Evolutionary conservation across 306 rosid genomes (phyloP).

Genomic region (Astragalus glycyphyllos): DNA sequence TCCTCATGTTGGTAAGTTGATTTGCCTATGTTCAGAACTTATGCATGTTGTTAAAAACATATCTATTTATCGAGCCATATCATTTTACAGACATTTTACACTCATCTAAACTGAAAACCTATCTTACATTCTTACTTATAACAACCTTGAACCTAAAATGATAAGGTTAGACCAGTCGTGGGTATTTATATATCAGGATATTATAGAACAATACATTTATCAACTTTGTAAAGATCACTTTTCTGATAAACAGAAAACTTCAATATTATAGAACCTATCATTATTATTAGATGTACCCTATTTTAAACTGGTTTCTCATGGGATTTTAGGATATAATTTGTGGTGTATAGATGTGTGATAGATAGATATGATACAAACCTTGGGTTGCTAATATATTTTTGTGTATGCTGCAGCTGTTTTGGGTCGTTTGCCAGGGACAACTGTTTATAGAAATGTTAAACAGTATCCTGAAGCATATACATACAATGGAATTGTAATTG

Average conservation of each 20-base stretch:
- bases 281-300: conserved; percentile 8
- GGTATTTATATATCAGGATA: conserved; percentile 1
- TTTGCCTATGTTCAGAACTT: conserved; percentile 29
- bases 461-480: conserved; percentile 97
- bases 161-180: background rate
- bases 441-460: conserved; percentile 81
- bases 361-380: conserved; percentile 13
- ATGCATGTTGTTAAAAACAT: conserved; percentile 18
- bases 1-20: conserved; percentile 89
- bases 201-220: background rate
- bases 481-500: conserved; percentile 93
- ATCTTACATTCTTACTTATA: background rate
- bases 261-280: conserved; percentile 1
- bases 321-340: conserved; percentile 16
- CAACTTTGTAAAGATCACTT: background rate
- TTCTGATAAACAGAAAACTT: background rate
- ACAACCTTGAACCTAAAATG: conserved; percentile 30
- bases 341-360: background rate
- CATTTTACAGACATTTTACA: background rate
- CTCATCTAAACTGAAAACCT: conserved; percentile 9
- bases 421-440: conserved; percentile 99
- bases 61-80: conserved; percentile 24
- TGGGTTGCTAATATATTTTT: conserved; percentile 36
- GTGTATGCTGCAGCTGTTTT: conserved; percentile 79
- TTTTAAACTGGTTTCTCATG: background rate